These are phyloP conservation scores for Macrocybe gigantea DNA, from an alignment of 768 basidiomycete species.

Conservation along the genomic window DNA sequence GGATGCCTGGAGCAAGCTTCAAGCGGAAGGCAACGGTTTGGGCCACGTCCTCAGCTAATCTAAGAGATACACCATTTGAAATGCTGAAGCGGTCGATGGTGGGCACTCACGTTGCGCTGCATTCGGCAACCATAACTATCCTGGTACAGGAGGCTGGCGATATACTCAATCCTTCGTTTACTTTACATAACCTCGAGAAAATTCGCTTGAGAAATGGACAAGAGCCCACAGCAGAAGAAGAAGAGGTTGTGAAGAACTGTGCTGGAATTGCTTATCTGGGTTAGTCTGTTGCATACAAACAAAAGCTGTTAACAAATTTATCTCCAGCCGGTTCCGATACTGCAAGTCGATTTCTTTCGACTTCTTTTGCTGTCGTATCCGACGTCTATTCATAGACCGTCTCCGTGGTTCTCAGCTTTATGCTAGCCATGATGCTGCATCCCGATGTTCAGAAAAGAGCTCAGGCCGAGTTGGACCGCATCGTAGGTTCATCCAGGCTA, in stretches of 20 bases:
- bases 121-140: not conserved
- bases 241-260: not conserved
- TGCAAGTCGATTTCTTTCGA: not conserved
- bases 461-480: conserved; percentile 6
- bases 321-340: conserved; percentile 5
- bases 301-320: not conserved
- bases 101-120: not conserved
- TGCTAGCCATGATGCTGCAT: conserved; percentile 7
- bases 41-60: conserved; percentile 10
- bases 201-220: not conserved
- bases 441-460: conserved; percentile 6
- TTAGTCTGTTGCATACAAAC: not conserved
- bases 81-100: conserved; percentile 21
- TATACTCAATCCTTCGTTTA: not conserved
- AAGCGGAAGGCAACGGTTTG: conserved; percentile 27
- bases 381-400: not conserved
- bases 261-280: not conserved
- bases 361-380: not conserved
- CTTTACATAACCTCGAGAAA: not conserved
- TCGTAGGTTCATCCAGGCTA: conserved; percentile 16
- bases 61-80: conserved; percentile 16
- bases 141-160: not conserved
- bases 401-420: not conserved
- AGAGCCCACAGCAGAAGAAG: too few relatives aligned
- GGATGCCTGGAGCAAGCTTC: conserved; percentile 30